Base-by-base conservation (phyloP, 139 green algal species). In the Zygnema circumcarinatum region DNA sequence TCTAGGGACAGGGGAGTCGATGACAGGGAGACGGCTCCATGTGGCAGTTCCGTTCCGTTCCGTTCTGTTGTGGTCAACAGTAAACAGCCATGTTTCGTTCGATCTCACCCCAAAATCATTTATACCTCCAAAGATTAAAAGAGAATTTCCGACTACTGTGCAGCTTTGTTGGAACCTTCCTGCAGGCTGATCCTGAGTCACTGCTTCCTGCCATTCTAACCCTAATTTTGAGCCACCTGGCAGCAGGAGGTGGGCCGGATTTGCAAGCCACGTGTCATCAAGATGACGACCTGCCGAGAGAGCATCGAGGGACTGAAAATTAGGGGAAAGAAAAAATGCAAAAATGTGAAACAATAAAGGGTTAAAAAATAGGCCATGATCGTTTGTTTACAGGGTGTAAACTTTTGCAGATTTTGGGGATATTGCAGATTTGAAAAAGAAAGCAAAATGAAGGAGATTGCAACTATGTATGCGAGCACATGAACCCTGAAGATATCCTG, bases 91-190 rank as follows among this genome's bases (percentile, higher is more conserved):
- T 2, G 82, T 88, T 35, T 88, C 82, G 32, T 67, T 74, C 16
- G 84, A 39, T 11, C 82, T 72, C 72, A 39, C 41, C 21, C 82
- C 82, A 21, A 67, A 74, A 47, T 88, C 82, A 33, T 88, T 88
- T 38, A 88, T 87, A 33, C 82, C 82, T 33, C 82, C 82, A 69
- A 88, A 88, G 2, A 88, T 42, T 32, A 88, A 31, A 32, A 87
- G 2, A 16, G 2, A 41, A 16, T 87, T 2, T n/a, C 73, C 16
- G 7, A 88, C 38, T 38, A 67, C 82, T 67, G 72, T 87, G 73
- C 82, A 68, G 73, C 72, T 87, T 36, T 88, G 82, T 41, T 69
- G 35, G 33, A 88, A 88, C 2, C 82, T 2, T 33, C 82, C 82
- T 36, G 29, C 29, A 52, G 72, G 72, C 7, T 83, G n/a, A 31